Evolutionary conservation across 305 asterid genomes (phyloP).

Genomic region (Fraxinus sp.): DNA sequence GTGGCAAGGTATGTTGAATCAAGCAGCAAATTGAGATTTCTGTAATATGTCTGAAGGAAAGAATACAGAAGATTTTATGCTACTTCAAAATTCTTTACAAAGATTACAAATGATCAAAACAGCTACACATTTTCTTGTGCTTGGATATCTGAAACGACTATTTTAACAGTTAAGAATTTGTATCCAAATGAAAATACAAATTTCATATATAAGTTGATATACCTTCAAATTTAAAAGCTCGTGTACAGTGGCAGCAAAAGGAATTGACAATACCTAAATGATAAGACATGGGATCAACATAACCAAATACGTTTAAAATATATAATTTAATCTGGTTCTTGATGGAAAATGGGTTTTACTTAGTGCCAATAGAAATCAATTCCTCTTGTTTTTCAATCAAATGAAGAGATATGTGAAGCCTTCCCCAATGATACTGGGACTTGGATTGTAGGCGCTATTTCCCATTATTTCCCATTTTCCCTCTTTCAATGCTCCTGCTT

Average conservation of each 20-base stretch:
- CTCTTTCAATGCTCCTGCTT: conserved; percentile 51
- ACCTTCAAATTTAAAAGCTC: conserved; percentile 77
- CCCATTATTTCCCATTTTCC: conserved; percentile 68
- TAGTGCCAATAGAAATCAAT: conserved; percentile 27
- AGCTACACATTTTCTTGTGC: background rate
- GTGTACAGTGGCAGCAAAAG: conserved; percentile 60
- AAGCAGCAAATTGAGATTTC: background rate
- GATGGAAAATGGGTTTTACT: conserved; percentile 40
- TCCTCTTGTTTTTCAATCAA: conserved; percentile 69
- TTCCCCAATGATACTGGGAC: conserved; percentile 68
- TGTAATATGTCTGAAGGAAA: too few relatives aligned
- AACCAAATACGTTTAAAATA: conserved; percentile 14
- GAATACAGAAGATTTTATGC: too few relatives aligned
- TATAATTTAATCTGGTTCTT: conserved; percentile 11
- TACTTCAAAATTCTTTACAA: background rate
- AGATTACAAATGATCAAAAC: background rate
- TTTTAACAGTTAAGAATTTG: background rate
- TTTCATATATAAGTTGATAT: conserved; percentile 7
- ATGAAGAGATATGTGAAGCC: conserved; percentile 70
- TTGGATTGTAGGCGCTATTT: conserved; percentile 54
- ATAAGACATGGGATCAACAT: conserved; percentile 26
- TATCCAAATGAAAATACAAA: too few relatives aligned
- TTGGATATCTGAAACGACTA: background rate
- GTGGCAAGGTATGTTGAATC: background rate
- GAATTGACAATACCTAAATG: conserved; percentile 43